A percentile compares a stretch with the other conserved stretches of the same genome.
These are phyloP conservation scores for Yueomyces sp. DNA, from an alignment of 1,139 yeast species.

Conservation along the genomic window DNA sequence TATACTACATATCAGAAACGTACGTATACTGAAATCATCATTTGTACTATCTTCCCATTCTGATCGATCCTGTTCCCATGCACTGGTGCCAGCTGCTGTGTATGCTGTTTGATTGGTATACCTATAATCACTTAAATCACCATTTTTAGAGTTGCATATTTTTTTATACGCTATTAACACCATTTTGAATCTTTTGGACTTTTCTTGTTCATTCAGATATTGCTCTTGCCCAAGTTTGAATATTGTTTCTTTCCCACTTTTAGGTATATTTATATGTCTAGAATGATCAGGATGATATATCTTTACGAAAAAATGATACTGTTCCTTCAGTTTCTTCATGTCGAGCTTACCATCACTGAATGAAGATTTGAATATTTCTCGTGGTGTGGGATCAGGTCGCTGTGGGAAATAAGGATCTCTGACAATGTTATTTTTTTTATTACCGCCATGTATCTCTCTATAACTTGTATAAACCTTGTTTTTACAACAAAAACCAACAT, in stretches of 20 bases:
- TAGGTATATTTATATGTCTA: conserved; percentile 21
- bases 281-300: conserved; percentile 77
- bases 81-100: conserved; percentile 11
- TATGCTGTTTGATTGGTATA: background rate
- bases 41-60: conserved; percentile 2
- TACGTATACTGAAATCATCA: conserved; percentile 19
- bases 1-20: conserved; percentile 15
- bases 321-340: conserved; percentile 33
- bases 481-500: too few relatives aligned
- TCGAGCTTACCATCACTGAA: conserved; percentile 25
- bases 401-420: conserved; percentile 2
- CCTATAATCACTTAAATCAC: conserved; percentile 18
- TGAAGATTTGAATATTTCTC: conserved; percentile 50
- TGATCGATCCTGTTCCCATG: conserved; percentile 5
- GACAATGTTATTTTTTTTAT: background rate
- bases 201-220: conserved; percentile 27
- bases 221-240: background rate
- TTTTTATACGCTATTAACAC: conserved; percentile 59
- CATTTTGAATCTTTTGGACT: conserved; percentile 52
- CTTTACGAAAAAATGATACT: conserved; percentile 58
- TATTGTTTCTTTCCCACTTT: conserved; percentile 1
- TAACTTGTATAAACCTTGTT: too few relatives aligned
- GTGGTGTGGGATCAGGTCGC: conserved; percentile 48
- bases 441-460: too few relatives aligned
- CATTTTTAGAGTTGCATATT: conserved; percentile 5